Evolutionary conservation across 1,284 basidiomycete genomes (phyloP), one percentile per base, ranked within the genome.

Genomic region (Ustilago lituana): DNA sequence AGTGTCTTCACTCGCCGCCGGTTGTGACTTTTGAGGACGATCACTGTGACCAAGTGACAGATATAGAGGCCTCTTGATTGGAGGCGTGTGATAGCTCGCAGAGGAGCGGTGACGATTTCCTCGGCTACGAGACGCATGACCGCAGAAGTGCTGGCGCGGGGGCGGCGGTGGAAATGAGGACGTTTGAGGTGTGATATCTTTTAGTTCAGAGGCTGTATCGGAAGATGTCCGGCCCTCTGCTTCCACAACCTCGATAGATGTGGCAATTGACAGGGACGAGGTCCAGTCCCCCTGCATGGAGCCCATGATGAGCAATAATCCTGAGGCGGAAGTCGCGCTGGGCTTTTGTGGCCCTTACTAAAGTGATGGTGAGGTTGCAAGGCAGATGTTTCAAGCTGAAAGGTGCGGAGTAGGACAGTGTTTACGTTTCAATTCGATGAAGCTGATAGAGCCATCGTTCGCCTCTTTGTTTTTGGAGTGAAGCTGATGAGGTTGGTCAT

Each of bases 151-250:
- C 43, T 17, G 26, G 8, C 51, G 24, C 23, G 51, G 35, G 8
- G 51, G 51, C 5, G 51, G 51, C 19, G 51, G n/a, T 27, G 51
- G 51, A 14, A 53, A 53, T 9, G 27, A 44, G n/a, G 35, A 37
- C 31, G 51, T 33, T 17, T 44, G 23, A 2, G 51, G 51, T 6
- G 51, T 53, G 19, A 14, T 41, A 22, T 32, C 24, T n/a, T 2
- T 8, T 3, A 10, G 14, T 9, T 53, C 35, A 8, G n/a, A 38
- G 4, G 36, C n/a, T 12, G 5, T 1, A 3, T 36, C 44, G 10
- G 22, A 26, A 20, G 5, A n/a, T 0, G 8, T 9, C 23, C 22
- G n/a, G 17, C 41, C 43, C 3, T 27, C 15, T 2, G 27, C 23
- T 20, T 23, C 37, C 6, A 36, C 35, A 23, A 27, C 41, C 7